Conservation (phyloP, 768 basidiomycete species). For the Daedaleopsis nitida region DNA sequence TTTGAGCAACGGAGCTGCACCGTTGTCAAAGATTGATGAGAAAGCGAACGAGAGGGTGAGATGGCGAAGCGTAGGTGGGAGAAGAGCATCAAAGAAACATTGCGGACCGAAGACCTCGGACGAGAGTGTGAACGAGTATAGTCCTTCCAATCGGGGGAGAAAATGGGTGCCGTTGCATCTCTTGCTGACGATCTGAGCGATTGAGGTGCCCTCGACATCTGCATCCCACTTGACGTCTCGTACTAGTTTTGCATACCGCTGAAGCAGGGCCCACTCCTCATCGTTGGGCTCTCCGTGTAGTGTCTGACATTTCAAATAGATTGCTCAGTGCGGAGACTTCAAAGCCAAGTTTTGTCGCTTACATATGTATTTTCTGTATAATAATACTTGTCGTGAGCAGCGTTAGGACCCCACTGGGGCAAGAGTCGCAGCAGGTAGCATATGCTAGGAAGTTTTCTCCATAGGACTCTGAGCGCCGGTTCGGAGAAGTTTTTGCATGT, state of each 20-base stretch:
- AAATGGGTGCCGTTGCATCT: not conserved
- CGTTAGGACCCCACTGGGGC: too few species aligned
- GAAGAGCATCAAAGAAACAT: not conserved
- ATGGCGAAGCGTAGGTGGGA: not conserved
- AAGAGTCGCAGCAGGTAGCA: not conserved
- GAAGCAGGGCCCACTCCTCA: not conserved
- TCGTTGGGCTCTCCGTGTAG: not conserved
- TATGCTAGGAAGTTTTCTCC: not conserved
- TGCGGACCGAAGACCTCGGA: not conserved
- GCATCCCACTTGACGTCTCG: not conserved
- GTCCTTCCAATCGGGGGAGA: not conserved
- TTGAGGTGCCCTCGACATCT: not conserved
- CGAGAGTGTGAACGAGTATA: not conserved
- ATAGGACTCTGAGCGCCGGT: not conserved
- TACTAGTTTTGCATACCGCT: not conserved
- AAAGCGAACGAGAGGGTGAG: not conserved
- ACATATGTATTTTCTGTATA: too few species aligned
- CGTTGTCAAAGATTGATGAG: too few species aligned
- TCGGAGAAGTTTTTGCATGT: conserved; percentile 4
- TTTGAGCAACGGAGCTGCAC: too few species aligned
- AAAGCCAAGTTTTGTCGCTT: too few species aligned
- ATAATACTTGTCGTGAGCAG: too few species aligned
- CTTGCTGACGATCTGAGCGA: not conserved
- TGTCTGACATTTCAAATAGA: too few species aligned
- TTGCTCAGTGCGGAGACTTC: too few species aligned